Percentiles rank a stretch among this genome's conserved stretches.
Evolutionary conservation across 805 yeast genomes (phyloP).

Genomic region (Candida tibetensis): DNA sequence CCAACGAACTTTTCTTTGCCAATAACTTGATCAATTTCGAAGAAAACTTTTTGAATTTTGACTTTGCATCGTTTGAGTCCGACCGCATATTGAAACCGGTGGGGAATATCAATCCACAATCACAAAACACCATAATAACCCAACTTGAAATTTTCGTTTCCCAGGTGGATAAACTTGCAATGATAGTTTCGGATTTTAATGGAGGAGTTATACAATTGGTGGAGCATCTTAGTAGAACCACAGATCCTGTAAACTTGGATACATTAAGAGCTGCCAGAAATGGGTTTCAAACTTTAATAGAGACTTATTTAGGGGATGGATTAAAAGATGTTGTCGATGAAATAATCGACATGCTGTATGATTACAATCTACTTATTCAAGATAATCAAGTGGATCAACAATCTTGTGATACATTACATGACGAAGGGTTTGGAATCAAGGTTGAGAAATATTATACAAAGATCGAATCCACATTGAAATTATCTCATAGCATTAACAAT

Average conservation of each 20-base stretch:
- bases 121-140: conserved; percentile 3
- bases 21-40: conserved; percentile 10
- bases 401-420: conserved; percentile 1
- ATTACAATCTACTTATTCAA: conserved; percentile 10
- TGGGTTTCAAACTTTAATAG: conserved; percentile 6
- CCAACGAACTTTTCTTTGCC: conserved; percentile 15
- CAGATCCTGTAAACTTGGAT: conserved; percentile 2
- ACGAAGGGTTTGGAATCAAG: neutral
- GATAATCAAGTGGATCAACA: conserved; percentile 4
- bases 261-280: conserved; percentile 7
- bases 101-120: conserved; percentile 1
- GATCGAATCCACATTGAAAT: conserved; percentile 6
- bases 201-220: conserved; percentile 1
- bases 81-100: conserved; percentile 6
- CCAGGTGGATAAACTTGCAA: conserved; percentile 5
- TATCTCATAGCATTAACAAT: neutral
- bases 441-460: conserved; percentile 1
- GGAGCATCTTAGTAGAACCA: neutral
- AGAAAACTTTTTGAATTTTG: conserved; percentile 10
- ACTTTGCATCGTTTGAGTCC: conserved; percentile 6
- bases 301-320: conserved; percentile 10
- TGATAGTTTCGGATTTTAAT: conserved; percentile 10
- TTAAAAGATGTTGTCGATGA: conserved; percentile 10
- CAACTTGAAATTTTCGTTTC: conserved; percentile 7
- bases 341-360: conserved; percentile 12